Base-by-base conservation (phyloP, 805 yeast genomes). In the Phaffomyces thermotolerans region DNA sequence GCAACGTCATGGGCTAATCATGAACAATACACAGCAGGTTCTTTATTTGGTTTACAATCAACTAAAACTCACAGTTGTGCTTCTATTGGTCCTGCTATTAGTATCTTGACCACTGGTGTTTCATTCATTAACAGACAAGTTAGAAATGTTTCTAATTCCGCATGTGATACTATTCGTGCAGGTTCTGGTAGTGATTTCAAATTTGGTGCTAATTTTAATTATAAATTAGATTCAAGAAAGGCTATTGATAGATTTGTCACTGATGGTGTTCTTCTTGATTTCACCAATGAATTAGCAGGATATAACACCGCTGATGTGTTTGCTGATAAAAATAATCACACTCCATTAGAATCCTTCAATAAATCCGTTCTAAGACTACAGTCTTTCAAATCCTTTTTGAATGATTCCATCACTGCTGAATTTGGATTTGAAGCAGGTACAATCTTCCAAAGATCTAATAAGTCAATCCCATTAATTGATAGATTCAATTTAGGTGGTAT, bases 401-500 rank as follows among this genome's bases (percentile, higher is more conserved):
- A 67, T 37, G 67, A 73, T 41, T 58, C 55, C 39, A 41, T 82
- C 44, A 78, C 84, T 3, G 52, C 78, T 7, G 70, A 73, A 22
- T 43, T 77, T 2, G 63, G 69, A 15, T 55, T 68, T 12, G 71
- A 72, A 33, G 62, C 72, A 20, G 95, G 91, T 18, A 64, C 67
- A 18, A 67, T 83, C 40, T 59, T 65, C 47, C 46, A 57, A 8
- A 52, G 59, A n/a, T 51, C 53, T 3, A 57, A 58, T 37, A 56
- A 65, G 10, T 46, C 39, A 43, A 64, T 85, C 1, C 89, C 83
- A 53, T 59, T 79, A 32, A 69, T 78, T 44, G 96, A 88, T 59
- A 71, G 80, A 48, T 85, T 87, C 58, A 81, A 77, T 57, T 67
- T 86, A 40, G 89, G 93, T 14, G 95, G 93, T 0, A 63, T 73